phyloP scores from a whole-genome alignment of 371 early-diverging fungal genomes.

The Lichtheimia corymbifera region DNA sequence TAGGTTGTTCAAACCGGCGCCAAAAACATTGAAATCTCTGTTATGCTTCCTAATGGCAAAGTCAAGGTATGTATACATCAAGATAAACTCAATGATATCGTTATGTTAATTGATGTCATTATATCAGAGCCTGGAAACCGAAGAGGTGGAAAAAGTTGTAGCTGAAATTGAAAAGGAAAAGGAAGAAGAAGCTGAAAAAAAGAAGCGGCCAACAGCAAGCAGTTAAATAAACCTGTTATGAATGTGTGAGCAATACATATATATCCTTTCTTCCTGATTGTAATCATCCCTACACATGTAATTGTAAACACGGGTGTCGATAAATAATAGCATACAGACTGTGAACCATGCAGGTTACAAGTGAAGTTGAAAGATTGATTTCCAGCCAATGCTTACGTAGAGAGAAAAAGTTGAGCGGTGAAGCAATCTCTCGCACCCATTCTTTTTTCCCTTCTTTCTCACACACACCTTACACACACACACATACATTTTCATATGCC shows the following conservation, averaged over 20 bases:
- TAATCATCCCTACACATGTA: too few species aligned
- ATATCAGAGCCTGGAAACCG: conserved; percentile 64
- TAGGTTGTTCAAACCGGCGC: conserved; percentile 96
- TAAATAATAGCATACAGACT: too few species aligned
- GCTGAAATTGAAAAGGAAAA: conserved; percentile 91
- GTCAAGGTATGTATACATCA: conserved; percentile 56
- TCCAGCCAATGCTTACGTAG: too few species aligned
- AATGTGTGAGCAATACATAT: too few species aligned
- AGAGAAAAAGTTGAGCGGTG: too few species aligned
- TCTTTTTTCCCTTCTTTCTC: conserved; percentile 1
- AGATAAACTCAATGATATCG: neutral
- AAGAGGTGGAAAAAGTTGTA: conserved; percentile 86
- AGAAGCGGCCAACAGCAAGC: conserved; percentile 52
- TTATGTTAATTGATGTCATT: neutral
- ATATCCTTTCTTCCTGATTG: too few species aligned
- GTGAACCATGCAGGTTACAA: too few species aligned
- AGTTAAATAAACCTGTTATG: too few species aligned
- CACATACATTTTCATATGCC: neutral
- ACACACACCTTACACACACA: neutral
- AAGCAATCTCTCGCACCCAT: neutral
- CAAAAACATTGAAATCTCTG: conserved; percentile 96
- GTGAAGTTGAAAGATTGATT: too few species aligned
- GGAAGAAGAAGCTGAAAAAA: conserved; percentile 87
- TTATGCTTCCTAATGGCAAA: conserved; percentile 76
- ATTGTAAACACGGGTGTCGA: too few species aligned